Base-by-base conservation (phyloP, 176 grass and related monocot genomes). In the Zizania latifolia region DNA sequence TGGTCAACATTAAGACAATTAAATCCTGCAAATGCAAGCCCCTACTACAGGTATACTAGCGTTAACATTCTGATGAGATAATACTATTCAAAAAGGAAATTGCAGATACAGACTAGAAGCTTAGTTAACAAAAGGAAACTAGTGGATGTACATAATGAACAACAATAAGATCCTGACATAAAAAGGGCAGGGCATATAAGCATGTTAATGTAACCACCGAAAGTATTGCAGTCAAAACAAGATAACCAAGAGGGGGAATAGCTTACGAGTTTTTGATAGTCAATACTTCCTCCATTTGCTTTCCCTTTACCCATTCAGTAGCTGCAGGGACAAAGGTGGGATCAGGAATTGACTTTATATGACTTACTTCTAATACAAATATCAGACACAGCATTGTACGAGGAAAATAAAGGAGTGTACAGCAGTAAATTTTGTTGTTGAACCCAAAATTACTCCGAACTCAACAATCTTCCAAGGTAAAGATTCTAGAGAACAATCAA, bases 241-340 rank as follows among this genome's bases (percentile, higher is more conserved):
- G 27, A 35, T n/a, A 13, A 58, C 48, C 44, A 63, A 60, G 15
- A 35, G 69, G 12, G 35, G 23, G 45, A 10, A 70, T 29, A 29
- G 63, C 84, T 90, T 78, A 99, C 96, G 89, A 94, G 56, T 99
- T 99, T 71, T 92, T 99, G 66, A 99, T 99, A 34, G 89, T 82
- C 84, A 95, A 17, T 24, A 94, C 96, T 76, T 99, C 92, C 72
- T 99, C 92, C 85, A 81, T 99, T 60, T 90, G 89, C 59, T 92
- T 95, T 76, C 96, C 92, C 79, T 99, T 99, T 43, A 95, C 92
- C 95, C 92, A 99, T 86, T 99, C 96, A 38, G 96, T 99, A 73
- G 89, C 92, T 99, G 89, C 74, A 88, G 55, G 50, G 60, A 78
- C 17, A 79, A 32, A 65, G 2, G n/a, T 21, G 12, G 53, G 17